Evolutionary conservation across 2,329 filamentous ascomycete genomes (phyloP), one percentile per base, ranked within the genome.

Genomic region (Aspergillus transmontanensis): DNA sequence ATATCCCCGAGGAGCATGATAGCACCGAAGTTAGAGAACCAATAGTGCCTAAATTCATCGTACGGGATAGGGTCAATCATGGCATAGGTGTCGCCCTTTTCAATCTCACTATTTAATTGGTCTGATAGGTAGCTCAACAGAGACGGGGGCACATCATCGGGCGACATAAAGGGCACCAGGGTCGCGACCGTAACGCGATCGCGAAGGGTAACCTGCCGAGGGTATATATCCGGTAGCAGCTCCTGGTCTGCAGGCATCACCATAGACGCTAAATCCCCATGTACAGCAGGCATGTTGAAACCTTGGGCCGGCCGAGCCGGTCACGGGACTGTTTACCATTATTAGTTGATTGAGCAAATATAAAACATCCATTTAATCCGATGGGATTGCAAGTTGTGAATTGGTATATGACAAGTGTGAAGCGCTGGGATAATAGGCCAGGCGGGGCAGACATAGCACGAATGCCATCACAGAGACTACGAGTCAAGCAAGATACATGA

Each of bases 1-100:
- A 94, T 87, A 71, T 90, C 87, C 61, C 93, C 93, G 48, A 95
- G 83, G 26, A 96, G 83, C 92, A 96, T 95, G 75, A 96, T 88
- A 56, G 91, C 92, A 54, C 87, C 92, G 73, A 96, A 96, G 78
- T 93, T 93, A 72, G 92, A 90, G 76, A 97, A 94, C 93, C 93
- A 97, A 80, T 96, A 95, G 59, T 86, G 82, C 11, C 89, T 89
- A 74, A 96, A 97, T 66, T 85, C 86, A 23, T 91, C 87, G n/a
- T 90, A 81, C 5, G 89, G 82, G 78, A 96, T 87, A 21, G 88
- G 83, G 58, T 94, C 89, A 71, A 90, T 87, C 90, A 96, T 94
- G 26, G 93, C 92, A 77, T 96, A 96, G 1, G 93, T 96, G 76
- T 96, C 93, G 61, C 93, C 93, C 77, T 92, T 91, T 73, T 95